phyloP scores from a whole-genome alignment of 1,284 basidiomycete genomes.

The Marasmius sp. region DNA sequence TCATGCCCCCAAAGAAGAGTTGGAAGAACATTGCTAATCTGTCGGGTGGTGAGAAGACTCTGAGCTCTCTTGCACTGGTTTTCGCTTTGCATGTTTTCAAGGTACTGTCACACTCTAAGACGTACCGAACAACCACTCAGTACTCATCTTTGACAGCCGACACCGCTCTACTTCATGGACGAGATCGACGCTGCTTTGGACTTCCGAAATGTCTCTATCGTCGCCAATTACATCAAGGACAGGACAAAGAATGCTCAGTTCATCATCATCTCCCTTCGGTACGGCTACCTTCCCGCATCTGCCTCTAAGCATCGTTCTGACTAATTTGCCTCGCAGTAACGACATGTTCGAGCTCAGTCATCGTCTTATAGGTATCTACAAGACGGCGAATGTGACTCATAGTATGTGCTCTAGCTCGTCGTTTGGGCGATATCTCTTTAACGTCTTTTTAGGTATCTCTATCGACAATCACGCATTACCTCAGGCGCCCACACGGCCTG shows the following conservation, averaged over 20 bases:
- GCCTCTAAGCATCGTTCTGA: background rate
- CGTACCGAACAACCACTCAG: background rate
- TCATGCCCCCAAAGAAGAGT: constrained; percentile 99
- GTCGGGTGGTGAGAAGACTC: constrained; percentile 97
- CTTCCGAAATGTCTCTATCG: constrained; percentile 98
- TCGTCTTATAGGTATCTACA: constrained; percentile 96
- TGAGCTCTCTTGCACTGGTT: constrained; percentile 94
- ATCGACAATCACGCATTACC: constrained; percentile 24
- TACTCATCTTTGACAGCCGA: constrained; percentile 57
- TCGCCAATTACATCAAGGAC: constrained; percentile 97
- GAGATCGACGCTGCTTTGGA: constrained; percentile 97
- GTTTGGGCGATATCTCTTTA: background rate
- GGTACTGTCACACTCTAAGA: constrained; percentile 15
- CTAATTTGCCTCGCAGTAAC: constrained; percentile 53
- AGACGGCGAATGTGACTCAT: constrained; percentile 86
- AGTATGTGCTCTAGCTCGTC: constrained; percentile 46
- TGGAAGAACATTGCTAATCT: constrained; percentile 99
- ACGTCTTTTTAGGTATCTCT: constrained; percentile 19
- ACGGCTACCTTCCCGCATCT: constrained; percentile 13
- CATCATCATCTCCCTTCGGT: constrained; percentile 96
- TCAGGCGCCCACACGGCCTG: background rate
- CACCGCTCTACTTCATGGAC: constrained; percentile 98
- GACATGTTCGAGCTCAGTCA: constrained; percentile 97
- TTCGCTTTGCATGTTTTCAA: constrained; percentile 95
- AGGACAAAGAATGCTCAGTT: constrained; percentile 90